Conservation (phyloP, 352 stramenopile species). For the Aphanomyces stellatus region DNA sequence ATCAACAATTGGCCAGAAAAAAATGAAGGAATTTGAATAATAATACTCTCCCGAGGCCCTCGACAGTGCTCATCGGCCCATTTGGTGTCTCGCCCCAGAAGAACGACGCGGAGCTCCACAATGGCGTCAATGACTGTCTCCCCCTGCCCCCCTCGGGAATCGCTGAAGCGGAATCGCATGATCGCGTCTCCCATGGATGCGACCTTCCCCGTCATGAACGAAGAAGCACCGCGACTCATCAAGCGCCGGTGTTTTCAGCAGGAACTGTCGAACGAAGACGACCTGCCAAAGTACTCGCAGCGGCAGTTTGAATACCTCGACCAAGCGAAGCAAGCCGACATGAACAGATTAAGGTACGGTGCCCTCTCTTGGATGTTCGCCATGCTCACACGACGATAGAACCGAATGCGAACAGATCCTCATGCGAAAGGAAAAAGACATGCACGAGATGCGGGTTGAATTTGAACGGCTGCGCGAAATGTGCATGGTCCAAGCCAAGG, state of each 20-base stretch:
- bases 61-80: neutral
- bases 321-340: constrained; percentile 72
- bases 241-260: constrained; percentile 17
- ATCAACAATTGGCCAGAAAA: neutral
- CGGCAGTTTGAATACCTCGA: constrained; percentile 84
- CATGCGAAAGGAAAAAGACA: constrained; percentile 71
- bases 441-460: constrained; percentile 53
- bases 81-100: neutral
- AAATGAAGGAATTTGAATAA: neutral
- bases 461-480: constrained; percentile 26
- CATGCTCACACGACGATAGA: constrained; percentile 12
- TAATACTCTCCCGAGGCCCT: neutral
- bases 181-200: constrained; percentile 20
- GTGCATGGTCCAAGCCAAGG: constrained; percentile 22
- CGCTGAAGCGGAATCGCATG: constrained; percentile 2
- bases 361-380: neutral
- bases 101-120: neutral
- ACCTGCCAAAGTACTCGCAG: constrained; percentile 78
- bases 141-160: constrained; percentile 33
- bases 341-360: constrained; percentile 50
- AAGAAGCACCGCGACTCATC: constrained; percentile 18
- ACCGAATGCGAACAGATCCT: constrained; percentile 79
- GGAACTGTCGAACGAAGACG: constrained; percentile 22
- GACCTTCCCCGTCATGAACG: constrained; percentile 25
- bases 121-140: constrained; percentile 75